Evolutionary conservation across 108 stramenopile genomes (phyloP).

Genomic region (Discostella pseudostelligera): DNA sequence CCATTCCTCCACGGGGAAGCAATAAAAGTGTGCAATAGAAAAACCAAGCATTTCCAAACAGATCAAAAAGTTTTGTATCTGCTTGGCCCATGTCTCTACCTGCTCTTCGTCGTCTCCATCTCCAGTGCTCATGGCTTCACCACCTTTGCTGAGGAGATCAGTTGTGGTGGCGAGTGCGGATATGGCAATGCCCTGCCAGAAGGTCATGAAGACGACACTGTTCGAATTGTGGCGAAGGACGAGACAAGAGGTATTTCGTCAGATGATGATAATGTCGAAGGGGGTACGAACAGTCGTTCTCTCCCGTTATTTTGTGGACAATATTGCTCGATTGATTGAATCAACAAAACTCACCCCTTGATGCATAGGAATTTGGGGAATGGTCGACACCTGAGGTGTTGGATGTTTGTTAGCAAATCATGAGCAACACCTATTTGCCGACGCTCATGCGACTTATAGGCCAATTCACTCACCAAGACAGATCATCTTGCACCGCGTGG

Average conservation of each 20-base stretch:
- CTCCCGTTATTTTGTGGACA: background rate
- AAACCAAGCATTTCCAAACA: constrained; percentile 94
- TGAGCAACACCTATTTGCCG: background rate
- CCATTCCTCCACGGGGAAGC: constrained; percentile 93
- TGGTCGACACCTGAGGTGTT: constrained; percentile 60
- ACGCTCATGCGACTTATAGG: background rate
- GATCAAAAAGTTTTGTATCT: constrained; percentile 91
- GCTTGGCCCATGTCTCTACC: constrained; percentile 67
- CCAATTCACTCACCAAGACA: constrained; percentile 65
- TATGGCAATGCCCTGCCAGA: constrained; percentile 89
- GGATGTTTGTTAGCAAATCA: background rate
- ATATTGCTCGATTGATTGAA: background rate
- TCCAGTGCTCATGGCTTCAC: constrained; percentile 22
- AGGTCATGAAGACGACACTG: constrained; percentile 83
- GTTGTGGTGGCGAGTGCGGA: constrained; percentile 68
- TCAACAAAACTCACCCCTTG: constrained; percentile 32
- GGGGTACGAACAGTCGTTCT: background rate
- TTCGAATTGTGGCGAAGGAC: background rate
- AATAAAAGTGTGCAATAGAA: constrained; percentile 89
- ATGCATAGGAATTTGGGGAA: constrained; percentile 87
- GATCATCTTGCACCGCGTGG: constrained; percentile 85
- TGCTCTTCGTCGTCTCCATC: constrained; percentile 32
- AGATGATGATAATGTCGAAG: too few species aligned
- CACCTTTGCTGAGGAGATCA: constrained; percentile 52
- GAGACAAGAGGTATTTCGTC: background rate